Base-by-base conservation (phyloP, 257 asterid species). In the Solanum bulbocastanum region DNA sequence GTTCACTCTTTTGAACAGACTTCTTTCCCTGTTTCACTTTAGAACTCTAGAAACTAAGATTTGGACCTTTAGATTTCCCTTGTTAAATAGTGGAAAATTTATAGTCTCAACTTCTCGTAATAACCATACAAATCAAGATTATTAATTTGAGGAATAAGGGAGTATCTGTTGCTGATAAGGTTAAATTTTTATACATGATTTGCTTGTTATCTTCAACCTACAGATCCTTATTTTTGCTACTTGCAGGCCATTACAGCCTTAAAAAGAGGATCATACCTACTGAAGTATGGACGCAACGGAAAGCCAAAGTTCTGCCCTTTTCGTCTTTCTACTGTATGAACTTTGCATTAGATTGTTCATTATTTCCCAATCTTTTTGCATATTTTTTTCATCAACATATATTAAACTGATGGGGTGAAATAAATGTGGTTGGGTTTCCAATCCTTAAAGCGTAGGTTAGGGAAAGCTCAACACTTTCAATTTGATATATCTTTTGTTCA, bases 241-340 rank as follows among this genome's bases (percentile, higher is more conserved):
- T 32, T 89, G 72, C 93, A 95, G 98, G 96, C 96, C 83, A 94
- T 93, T 65, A 93, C 90, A 89, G 92, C 93, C 88, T 86, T 95
- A 65, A 94, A 95, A 86, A 93, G 91, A 88, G 96, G 96, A 83
- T 89, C 96, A 32, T 91, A 91, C 90, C 93, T 95, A 83, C 91
- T 94, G 86, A 95, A 95, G 92, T 94, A 94, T 89, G 96, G 98
- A 74, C 91, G 95, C 81, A 93, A 92, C 93, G 96, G 98, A 72
- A 95, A 95, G 83, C 98, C 98, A 20, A 94, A 94, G 88, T 95
- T 94, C 87, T 94, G 94, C 89, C 96, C 94, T 52, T 95, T 95
- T 86, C 95, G 91, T 84, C 94, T 95, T 60, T 95, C 96, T 86
- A 90, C 84, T 72, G 96, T 93, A 89, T 90, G 94, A 87, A 20